phyloP scores from a whole-genome alignment of 2,329 filamentous ascomycete genomes.

The Aureobasidium sp. region DNA sequence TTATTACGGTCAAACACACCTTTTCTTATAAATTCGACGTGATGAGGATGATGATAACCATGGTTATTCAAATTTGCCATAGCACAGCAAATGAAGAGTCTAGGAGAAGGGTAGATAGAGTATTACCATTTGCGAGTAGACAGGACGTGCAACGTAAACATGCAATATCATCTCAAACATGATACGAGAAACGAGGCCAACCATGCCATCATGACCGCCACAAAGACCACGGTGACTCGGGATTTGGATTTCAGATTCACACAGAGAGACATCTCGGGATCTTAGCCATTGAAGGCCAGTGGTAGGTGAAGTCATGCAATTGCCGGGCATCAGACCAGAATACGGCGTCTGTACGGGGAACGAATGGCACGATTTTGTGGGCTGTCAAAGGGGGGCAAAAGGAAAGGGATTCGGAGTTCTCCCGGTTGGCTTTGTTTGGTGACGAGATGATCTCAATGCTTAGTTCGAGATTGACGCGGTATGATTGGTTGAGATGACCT shows the following conservation, averaged over 20 bases:
- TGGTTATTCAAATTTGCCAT: no score
- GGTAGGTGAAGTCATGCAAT: neutral
- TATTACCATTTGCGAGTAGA: no score
- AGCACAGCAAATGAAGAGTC: no score
- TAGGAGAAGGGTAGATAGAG: no score
- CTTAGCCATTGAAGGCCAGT: neutral
- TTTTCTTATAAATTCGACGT: no score
- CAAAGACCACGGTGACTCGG: neutral
- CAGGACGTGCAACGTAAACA: neutral
- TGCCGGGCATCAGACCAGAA: slow-evolving; percentile 1
- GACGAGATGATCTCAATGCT: slow-evolving; percentile 5
- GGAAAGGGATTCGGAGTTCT: neutral
- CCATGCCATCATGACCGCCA: neutral
- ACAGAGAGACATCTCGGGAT: neutral
- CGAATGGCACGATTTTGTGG: neutral
- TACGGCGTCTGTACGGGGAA: neutral
- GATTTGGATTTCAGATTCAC: neutral
- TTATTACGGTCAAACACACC: neutral
- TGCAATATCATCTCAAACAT: neutral
- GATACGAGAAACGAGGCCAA: neutral
- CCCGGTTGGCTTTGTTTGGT: neutral
- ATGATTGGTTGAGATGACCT: neutral
- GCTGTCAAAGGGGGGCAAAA: neutral
- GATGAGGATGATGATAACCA: no score
- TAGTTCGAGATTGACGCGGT: neutral